Base-by-base conservation (phyloP, 345 rosid genomes). In the Moringa oleifera region DNA sequence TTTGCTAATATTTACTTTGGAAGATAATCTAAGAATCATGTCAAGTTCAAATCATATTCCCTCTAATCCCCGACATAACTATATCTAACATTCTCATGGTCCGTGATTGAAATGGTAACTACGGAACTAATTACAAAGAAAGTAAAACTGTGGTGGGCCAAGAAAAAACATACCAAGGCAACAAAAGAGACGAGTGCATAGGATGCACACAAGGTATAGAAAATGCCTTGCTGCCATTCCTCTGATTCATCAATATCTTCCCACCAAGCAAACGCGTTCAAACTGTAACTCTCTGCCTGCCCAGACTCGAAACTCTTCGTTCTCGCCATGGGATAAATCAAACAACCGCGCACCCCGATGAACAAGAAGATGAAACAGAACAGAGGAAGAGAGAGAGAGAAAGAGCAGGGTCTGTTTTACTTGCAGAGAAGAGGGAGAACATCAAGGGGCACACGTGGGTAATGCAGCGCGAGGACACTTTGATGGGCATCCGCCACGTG, bases 181-280 rank as follows among this genome's bases (percentile, higher is more conserved):
- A 83, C 75, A 53, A 79, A 62, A 68, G 85, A 83, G 68, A 85
- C 81, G 49, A 79, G 50, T 18, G 74, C 91, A 68, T 85, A 83
- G 7, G 84, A 55, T 15, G 71, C 75, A 69, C 71, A 72, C 57
- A 83, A 75, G 62, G 68, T 53, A 66, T 71, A 76, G 66, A 75
- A 85, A 57, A 83, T 75, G 71, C 71, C 70, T 59, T 70, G 73
- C 49, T 85, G 88, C 85, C 91, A 81, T 16, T 82, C 64, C 65
- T 77, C 74, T 0, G 88, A 83, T 20, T 74, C 75, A 62, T 82
- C 65, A 15, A 80, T 74, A 36, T 82, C 79, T 31, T 75, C 80
- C 91, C 80, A 85, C 86, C 84, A 83, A 73, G 56, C 68, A 28
- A 28, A 3, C 47, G 47, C 17, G 13, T 41, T 41, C 47, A 41